phyloP scores from a whole-genome alignment of 2,329 filamentous ascomycete genomes.

The Arthrinium phaeospermum region DNA sequence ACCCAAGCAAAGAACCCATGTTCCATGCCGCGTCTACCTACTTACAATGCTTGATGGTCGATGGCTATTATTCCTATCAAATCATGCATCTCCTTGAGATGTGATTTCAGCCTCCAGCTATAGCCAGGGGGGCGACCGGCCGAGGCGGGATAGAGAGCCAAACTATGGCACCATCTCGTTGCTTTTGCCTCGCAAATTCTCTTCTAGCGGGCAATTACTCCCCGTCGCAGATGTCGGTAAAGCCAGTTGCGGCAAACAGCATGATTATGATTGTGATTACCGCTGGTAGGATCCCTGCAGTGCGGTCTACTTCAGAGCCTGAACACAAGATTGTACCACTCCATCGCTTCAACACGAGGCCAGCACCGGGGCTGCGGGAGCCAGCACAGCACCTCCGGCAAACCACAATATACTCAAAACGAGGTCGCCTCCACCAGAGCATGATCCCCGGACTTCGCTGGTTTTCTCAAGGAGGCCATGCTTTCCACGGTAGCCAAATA shows the following conservation, averaged over 20 bases:
- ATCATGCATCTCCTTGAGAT: not conserved
- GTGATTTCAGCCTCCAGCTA: slow-evolving; percentile 1
- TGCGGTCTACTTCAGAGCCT: not conserved
- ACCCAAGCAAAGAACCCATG: not conserved
- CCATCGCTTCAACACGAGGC: not conserved
- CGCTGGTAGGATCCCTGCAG: not conserved
- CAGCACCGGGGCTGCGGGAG: not conserved
- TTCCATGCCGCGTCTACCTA: not conserved
- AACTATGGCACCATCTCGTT: not conserved
- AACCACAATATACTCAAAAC: not conserved
- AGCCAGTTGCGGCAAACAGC: slow-evolving; percentile 2
- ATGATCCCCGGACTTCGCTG: not conserved
- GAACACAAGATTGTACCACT: not conserved
- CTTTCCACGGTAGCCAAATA: not conserved
- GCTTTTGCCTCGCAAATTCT: not conserved
- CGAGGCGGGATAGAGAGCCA: not conserved
- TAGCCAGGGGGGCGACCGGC: not conserved
- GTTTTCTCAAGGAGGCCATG: not conserved
- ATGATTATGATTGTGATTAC: not conserved
- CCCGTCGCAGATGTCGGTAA: not conserved
- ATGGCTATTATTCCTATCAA: not conserved
- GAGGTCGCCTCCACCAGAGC: not conserved
- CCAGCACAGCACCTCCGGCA: not conserved
- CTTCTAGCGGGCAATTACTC: not conserved
- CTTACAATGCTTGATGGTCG: not conserved